phyloP scores from a whole-genome alignment of 1,139 yeast species.

The Hemisphaericaspora lyxosophila region DNA sequence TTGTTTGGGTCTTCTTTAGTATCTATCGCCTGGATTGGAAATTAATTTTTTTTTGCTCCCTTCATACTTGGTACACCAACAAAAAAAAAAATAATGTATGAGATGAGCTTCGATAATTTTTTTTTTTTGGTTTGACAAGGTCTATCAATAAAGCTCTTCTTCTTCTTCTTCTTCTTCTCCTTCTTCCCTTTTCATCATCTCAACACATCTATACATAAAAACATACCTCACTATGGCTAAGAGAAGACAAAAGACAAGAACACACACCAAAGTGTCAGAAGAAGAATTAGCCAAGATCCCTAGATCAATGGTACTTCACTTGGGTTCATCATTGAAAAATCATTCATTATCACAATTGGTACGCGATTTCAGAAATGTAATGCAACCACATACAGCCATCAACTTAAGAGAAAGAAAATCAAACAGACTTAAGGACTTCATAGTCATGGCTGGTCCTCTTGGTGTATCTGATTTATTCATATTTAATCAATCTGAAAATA shows the following conservation, averaged over 20 bases:
- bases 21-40: too few relatives aligned
- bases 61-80: too few relatives aligned
- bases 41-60: background rate
- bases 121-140: background rate
- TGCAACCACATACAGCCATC: slow-evolving; percentile 97
- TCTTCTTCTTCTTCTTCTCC: background rate
- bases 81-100: background rate
- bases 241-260: slow-evolving; percentile 70
- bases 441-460: slow-evolving; percentile 96
- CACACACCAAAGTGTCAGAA: slow-evolving; percentile 67
- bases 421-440: slow-evolving; percentile 83
- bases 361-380: slow-evolving; percentile 78
- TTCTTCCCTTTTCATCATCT: background rate
- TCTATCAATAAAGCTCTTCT: background rate
- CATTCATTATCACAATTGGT: slow-evolving; percentile 83
- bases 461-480: slow-evolving; percentile 88
- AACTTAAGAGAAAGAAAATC: slow-evolving; percentile 82
- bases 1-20: too few relatives aligned
- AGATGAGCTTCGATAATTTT: background rate
- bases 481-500: slow-evolving; percentile 74
- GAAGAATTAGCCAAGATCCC: slow-evolving; percentile 79
- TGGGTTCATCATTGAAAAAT: slow-evolving; percentile 78
- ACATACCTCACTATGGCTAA: slow-evolving; percentile 43
- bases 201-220: background rate
- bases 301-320: slow-evolving; percentile 86